Percentiles rank a stretch among this genome's conserved stretches.
Conservation (phyloP, 225 moss, liverwort and hornwort genomes). For the Physcomitrium patens region DNA sequence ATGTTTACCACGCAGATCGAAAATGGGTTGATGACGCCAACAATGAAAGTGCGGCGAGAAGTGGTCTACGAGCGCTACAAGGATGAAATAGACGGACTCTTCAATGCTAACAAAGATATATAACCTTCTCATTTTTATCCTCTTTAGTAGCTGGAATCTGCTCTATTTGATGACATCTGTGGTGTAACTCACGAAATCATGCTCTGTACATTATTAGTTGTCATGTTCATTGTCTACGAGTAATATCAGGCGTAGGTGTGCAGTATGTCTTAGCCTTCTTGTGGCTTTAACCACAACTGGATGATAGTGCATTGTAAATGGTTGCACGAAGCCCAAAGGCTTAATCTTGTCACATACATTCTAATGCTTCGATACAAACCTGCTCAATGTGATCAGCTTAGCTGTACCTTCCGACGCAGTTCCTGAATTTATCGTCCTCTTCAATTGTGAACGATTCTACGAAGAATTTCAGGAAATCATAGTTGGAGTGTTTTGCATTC, state of each 20-base stretch:
- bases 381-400: constrained; percentile 19
- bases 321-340: constrained; percentile 10
- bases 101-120: constrained; percentile 29
- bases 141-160: neutral
- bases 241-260: neutral
- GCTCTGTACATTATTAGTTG: constrained; percentile 27
- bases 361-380: constrained; percentile 5
- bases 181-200: neutral
- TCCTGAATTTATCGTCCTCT: too few species aligned
- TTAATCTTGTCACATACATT: constrained; percentile 4
- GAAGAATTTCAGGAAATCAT: too few species aligned
- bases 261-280: constrained; percentile 12
- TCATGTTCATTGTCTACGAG: constrained; percentile 1
- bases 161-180: neutral
- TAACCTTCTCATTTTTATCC: constrained; percentile 21
- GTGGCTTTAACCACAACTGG: constrained; percentile 6
- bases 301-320: constrained; percentile 20
- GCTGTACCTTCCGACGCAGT: neutral
- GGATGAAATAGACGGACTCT: constrained; percentile 37
- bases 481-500: too few species aligned
- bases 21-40: constrained; percentile 50
- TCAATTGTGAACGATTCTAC: too few species aligned
- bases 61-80: constrained; percentile 37
- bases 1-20: constrained; percentile 36
- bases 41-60: constrained; percentile 53